Evolutionary conservation across 2,329 filamentous ascomycete species (phyloP), one percentile per base, ranked within the genome.

Genomic region (Elsinoe australis): DNA sequence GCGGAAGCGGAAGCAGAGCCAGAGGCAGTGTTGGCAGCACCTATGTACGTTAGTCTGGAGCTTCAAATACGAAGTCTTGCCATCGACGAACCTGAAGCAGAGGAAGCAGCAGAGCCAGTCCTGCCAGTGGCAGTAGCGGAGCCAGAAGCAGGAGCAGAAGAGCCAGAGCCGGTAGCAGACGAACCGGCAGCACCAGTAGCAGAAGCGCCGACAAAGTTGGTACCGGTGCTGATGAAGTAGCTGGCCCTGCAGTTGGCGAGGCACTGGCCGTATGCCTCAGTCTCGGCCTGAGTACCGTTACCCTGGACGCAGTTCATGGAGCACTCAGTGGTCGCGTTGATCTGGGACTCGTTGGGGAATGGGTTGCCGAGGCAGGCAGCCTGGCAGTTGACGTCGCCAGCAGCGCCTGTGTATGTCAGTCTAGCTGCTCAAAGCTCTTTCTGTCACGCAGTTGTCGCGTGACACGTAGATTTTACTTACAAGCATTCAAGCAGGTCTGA

Each of bases 241-340:
- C 33, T 47, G 15, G 50, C 49, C 5, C 45, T 18, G 65, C 75
- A 78, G 50, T 59, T 56, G 46, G 69, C 62, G 57, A 72, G 66
- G 60, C 75, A 78, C 39, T 64, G 53, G 52, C 67, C 65, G 55
- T 71, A 78, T 51, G 62, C 62, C 46, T 68, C 53, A 26, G 68
- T 71, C 51, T 70, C 72, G 9, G 59, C 60, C 2, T 67, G 59
- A 22, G 69, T 65, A 35, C 74, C 73, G 53, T 68, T 66, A 48
- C 74, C 74, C 65, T 77, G 72, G 49, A 71, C 68, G 60, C 75
- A 78, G 47, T 69, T 64, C 36, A 66, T 66, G 38, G 72, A 73
- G 56, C 75, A 78, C 41, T 67, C 61, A 58, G 66, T 74, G 59
- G 73, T 76, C 50, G 68, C 65, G 56, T 73, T 69, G 56, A 66